Base-by-base conservation (phyloP, 202 grass and related monocot genomes). In the Schoenoplectus tabernaemontani region DNA sequence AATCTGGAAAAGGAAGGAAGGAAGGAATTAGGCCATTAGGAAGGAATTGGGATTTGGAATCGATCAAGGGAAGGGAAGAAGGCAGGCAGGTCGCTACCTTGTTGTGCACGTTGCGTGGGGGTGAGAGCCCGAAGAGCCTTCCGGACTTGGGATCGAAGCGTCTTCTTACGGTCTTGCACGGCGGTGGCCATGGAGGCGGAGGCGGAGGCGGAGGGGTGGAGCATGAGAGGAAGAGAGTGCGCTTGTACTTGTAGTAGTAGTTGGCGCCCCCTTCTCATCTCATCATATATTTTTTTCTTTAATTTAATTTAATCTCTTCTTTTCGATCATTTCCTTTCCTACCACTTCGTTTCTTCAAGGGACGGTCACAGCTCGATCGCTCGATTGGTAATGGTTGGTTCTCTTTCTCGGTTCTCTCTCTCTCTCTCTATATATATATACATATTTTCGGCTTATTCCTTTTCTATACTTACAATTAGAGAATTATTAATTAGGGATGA, bases 121-220 rank as follows among this genome's bases (percentile, higher is more conserved):
- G 91, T 54, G 83, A 98, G 83, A 15, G 83, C 86, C 88, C 88
- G 92, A 46, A 98, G 88, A 44, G 86, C 87, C 70, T 59, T 86
- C 33, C 96, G 91, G 53, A 95, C 84, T 10, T 92, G 87, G 41
- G 83, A 81, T 10, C 90, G 89, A 32, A 98, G 69, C 39, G 85
- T 84, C 53, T 88, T 92, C 86, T 98, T 98, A 83, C 88, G 81
- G 34, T 87, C 84, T 12, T 82, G 77, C 39, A 79, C 78, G 36
- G 42, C 70, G 28, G 76, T 87, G 68, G 91, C 87, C 91, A 85
- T 91, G 83, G 79, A 33, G 30, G 66, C 41, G 20, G 59, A 42
- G 48, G 47, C 36, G 51, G 2, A 32, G 56, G 28, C 19, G 71
- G 6, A 39, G 58, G 65, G 39, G 51, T 19, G 86, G 66, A 83